Evolutionary conservation across 345 rosid genomes (phyloP).

Genomic region (Rhizophora apiculata): DNA sequence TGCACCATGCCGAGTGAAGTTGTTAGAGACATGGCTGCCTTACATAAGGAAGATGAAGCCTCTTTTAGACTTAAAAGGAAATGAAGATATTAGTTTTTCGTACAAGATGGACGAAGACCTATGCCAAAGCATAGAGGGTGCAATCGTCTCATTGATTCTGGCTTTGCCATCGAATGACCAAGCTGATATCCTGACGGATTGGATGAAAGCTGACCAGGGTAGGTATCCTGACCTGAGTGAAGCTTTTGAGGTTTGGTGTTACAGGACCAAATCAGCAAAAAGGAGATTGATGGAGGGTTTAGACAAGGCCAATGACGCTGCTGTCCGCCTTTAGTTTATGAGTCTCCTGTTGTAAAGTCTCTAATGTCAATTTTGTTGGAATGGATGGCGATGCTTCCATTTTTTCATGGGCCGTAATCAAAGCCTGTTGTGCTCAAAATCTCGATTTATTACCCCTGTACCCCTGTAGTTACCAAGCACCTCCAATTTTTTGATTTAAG

Average conservation of each 20-base stretch:
- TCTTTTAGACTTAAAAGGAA: slow-evolving; percentile 49
- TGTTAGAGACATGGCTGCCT: slow-evolving; percentile 81
- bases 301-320: slow-evolving; percentile 34
- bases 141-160: slow-evolving; percentile 61
- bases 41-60: slow-evolving; percentile 75
- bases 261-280: slow-evolving; percentile 90
- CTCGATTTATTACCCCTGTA: background rate
- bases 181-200: slow-evolving; percentile 78
- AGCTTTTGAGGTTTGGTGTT: slow-evolving; percentile 96
- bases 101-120: slow-evolving; percentile 79
- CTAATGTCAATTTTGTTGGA: background rate
- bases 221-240: slow-evolving; percentile 86
- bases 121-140: slow-evolving; percentile 75
- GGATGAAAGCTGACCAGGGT: slow-evolving; percentile 67
- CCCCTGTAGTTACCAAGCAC: background rate
- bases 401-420: slow-evolving; percentile 1
- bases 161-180: slow-evolving; percentile 86
- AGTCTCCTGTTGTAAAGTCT: slow-evolving; percentile 9
- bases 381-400: slow-evolving; percentile 9
- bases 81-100: slow-evolving; percentile 38
- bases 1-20: slow-evolving; percentile 42
- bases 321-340: slow-evolving; percentile 33
- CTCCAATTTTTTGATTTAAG: background rate
- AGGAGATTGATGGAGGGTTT: slow-evolving; percentile 69
- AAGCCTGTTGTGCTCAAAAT: background rate